Base-by-base conservation (phyloP, 2,329 filamentous ascomycete species). In the Diaporthe ampelina region DNA sequence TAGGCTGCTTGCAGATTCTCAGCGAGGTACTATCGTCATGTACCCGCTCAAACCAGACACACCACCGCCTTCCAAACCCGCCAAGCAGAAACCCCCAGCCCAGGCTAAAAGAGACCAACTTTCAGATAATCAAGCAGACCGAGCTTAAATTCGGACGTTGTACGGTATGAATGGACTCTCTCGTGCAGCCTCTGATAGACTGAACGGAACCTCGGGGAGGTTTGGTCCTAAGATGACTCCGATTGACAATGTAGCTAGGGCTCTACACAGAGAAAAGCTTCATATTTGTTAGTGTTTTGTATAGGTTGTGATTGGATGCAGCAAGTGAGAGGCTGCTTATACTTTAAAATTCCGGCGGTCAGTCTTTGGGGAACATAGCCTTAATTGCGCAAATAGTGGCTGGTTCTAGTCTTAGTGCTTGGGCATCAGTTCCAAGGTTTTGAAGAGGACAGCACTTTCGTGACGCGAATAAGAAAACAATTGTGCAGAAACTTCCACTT, bases 21-120 rank as follows among this genome's bases (percentile, higher is more conserved):
- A 63, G 59, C 6, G 17, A 32, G 59, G 59, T n/a, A 63, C 59
- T 29, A 1, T 63, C 1, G 9, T 6, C 17, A n/a, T 63, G 17
- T 9, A 26, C 4, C 35, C 37, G 4, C 4, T 13, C 21, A 40
- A 40, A 5, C 35, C 57, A 15, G n/a, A 10, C 8, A n/a, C 59
- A 10, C 4, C 52, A 24, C 37, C 59, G 13, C 4, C 24, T 29
- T 17, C 58, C 58, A 29, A 45, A 4, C 26, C 11, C 15, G 19
- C 37, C 6, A 5, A 8, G 0, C 8, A 29, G 15, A 11, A n/a
- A 2, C 0, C 15, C 24, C 1, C 4, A 24, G 1, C 4, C 15
- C 37, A 29, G n/a, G 21, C 1, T 11, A n/a, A 3, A 45, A 15
- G 6, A 29, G 11, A 1, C 24, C 4, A 48, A 3, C 3, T 4